Evolutionary conservation across 306 rosid genomes (phyloP), one percentile per base, ranked within the genome.

Genomic region (Hylodesmum podocarpum): DNA sequence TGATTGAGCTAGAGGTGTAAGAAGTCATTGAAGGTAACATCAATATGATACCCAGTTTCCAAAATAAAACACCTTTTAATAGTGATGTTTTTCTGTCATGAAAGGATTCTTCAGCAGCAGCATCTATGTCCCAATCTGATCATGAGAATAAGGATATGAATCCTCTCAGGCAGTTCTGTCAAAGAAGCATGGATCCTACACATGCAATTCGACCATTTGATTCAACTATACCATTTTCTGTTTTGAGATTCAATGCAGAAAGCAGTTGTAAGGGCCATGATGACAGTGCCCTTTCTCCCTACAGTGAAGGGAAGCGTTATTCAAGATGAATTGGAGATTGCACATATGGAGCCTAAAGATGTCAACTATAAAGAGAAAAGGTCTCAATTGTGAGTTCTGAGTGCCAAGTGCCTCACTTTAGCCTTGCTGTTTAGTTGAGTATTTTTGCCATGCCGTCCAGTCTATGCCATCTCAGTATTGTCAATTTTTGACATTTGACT

Each of bases 71-170:
- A 4, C 12, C 54, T 57, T 70, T 22, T 75, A 4, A 25, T 69
- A 55, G 13, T 79, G 8, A 47, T 78, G 14, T 49, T 68, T 78
- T 80, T 81, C 36, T 81, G 37, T 51, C 78, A 64, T 85, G 88
- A 59, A 87, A 93, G 96, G 93, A 83, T 57, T 84, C 86, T 72
- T 87, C 82, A 0, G 88, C 66, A 53, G 84, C 83, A 31, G 86
- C 83, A 13, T 77, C 87, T 67, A 21, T 88, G 44, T 74, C 49
- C 57, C 75, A 19, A 15, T 76, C 80, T 22, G 75, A 79, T 76
- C 72, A 19, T 40, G 83, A 65, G 76, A 82, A 76, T 66, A 70
- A 77, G 68, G 87, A 83, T 79, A 73, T 34, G 16, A 44, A 51
- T 51, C 66, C 72, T 57, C 28, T 49, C 65, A 55, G 28, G 40